Percentiles rank a stretch among this genome's conserved stretches.
Conservation (phyloP, 2,329 filamentous ascomycete genomes). For the Colletotrichum noveboracense region DNA sequence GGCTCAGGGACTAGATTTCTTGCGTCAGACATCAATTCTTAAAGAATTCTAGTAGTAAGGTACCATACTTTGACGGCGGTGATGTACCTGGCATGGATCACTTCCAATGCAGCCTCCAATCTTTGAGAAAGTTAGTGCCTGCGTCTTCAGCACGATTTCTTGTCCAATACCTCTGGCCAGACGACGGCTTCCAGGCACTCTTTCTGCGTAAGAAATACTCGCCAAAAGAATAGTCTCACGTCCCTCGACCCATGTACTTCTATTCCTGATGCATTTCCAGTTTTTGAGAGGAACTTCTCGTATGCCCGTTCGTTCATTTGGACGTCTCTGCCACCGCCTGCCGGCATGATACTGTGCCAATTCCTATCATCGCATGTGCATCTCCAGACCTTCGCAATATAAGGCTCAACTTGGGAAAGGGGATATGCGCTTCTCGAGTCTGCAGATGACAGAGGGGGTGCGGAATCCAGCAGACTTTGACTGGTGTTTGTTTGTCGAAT, state of each 20-base stretch:
- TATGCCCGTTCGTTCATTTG: neutral
- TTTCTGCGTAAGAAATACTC: neutral
- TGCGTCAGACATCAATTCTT: neutral
- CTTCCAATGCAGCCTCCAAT: too few relatives aligned
- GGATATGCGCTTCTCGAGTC: neutral
- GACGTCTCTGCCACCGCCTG: neutral
- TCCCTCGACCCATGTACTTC: neutral
- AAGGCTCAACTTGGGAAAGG: neutral
- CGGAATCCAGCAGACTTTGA: neutral
- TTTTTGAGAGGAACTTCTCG: neutral
- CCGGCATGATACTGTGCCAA: neutral
- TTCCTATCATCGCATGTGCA: neutral
- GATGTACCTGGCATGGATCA: neutral
- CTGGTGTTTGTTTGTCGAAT: neutral
- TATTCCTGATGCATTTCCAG: neutral
- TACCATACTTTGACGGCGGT: neutral
- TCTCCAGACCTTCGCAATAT: neutral
- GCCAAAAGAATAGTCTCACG: neutral
- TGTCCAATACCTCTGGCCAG: too few relatives aligned
- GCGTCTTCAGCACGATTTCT: too few relatives aligned
- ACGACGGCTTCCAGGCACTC: neutral
- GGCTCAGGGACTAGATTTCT: neutral
- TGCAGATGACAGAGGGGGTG: rapidly evolving
- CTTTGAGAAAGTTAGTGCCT: too few relatives aligned
- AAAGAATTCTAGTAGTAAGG: too few relatives aligned